A percentile compares a stretch with the other conserved stretches of the same genome.
Conservation (phyloP, 2,329 filamentous ascomycete genomes). For the Penicillium sp. region DNA sequence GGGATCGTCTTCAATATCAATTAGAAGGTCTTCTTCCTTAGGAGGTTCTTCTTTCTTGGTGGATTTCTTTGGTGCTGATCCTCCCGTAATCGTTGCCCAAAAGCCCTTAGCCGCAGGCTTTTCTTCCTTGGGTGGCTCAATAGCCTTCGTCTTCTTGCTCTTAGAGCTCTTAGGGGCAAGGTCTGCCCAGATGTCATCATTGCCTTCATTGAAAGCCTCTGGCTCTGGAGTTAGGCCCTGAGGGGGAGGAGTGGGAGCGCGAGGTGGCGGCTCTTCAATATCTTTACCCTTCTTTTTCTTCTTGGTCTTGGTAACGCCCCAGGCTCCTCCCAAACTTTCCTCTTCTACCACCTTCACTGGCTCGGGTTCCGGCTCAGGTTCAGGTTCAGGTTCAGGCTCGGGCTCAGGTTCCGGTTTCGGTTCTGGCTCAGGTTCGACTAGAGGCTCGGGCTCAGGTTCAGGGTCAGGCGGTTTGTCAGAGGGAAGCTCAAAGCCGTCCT, state of each 20-base stretch:
- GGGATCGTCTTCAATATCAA: conserved; percentile 37
- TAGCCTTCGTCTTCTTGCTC: conserved; percentile 30
- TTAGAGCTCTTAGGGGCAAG: conserved; percentile 39
- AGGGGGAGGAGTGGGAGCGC: conserved; percentile 49
- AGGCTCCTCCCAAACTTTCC: conserved; percentile 36
- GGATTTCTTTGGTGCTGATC: conserved; percentile 42
- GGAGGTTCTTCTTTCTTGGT: conserved; percentile 43
- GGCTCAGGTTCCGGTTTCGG: conserved; percentile 16
- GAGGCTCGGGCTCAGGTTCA: conserved; percentile 21
- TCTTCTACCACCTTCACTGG: conserved; percentile 20
- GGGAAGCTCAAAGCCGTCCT: conserved; percentile 26
- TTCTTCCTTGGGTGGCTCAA: conserved; percentile 33
- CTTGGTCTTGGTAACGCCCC: conserved; percentile 48
- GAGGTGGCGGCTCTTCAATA: conserved; percentile 46
- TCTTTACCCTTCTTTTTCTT: conserved; percentile 49
- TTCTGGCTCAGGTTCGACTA: conserved; percentile 26
- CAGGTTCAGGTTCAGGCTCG: conserved; percentile 27
- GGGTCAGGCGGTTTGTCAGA: conserved; percentile 21
- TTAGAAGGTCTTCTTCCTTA: conserved; percentile 32
- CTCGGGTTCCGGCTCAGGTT: conserved; percentile 10
- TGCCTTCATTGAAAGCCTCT: conserved; percentile 30
- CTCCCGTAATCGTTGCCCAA: conserved; percentile 46
- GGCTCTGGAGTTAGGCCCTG: conserved; percentile 45
- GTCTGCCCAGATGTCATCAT: conserved; percentile 41
- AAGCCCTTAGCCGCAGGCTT: conserved; percentile 42